Percentiles rank a stretch among this genome's conserved stretches.
These are phyloP conservation scores for Sclerotinia sclerotiorum DNA, from an alignment of 2,329 filamentous ascomycete species.

Conservation along the genomic window DNA sequence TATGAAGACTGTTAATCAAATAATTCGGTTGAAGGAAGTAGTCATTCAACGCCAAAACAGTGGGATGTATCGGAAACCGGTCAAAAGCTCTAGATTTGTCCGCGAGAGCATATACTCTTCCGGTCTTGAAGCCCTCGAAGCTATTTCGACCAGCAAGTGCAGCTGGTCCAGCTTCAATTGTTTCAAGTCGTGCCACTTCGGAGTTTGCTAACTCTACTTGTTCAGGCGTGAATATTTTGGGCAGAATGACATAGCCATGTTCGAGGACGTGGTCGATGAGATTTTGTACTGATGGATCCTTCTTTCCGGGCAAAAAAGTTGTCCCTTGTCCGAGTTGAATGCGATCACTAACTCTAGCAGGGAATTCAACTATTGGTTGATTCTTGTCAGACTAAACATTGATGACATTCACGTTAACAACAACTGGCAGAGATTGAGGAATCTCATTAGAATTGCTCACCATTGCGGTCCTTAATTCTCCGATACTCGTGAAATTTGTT, in stretches of 20 bases:
- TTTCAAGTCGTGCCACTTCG: constrained; percentile 41
- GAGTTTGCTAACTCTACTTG: constrained; percentile 41
- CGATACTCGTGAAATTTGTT: not conserved
- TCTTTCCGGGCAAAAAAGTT: constrained; percentile 37
- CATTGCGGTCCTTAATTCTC: constrained; percentile 9
- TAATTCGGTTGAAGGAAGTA: constrained; percentile 45
- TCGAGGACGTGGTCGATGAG: constrained; percentile 38
- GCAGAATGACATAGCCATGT: constrained; percentile 45
- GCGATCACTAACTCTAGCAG: constrained; percentile 24
- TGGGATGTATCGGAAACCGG: constrained; percentile 43
- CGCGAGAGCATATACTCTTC: constrained; percentile 44
- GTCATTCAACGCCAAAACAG: constrained; percentile 44
- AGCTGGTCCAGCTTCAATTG: constrained; percentile 34
- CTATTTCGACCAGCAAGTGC: constrained; percentile 41
- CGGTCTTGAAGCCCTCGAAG: constrained; percentile 45
- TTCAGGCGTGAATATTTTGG: constrained; percentile 39
- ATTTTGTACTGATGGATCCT: constrained; percentile 35
- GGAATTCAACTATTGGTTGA: constrained; percentile 10
- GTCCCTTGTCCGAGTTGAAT: constrained; percentile 37
- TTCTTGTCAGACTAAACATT: constrained; percentile 2
- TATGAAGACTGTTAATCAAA: constrained; percentile 43
- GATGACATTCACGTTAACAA: constrained; percentile 16
- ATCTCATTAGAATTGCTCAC: not conserved
- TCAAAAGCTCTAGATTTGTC: constrained; percentile 46
- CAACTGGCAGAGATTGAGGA: not conserved